Percentiles rank a stretch among this genome's conserved stretches.
Conservation (phyloP, 768 basidiomycete genomes). For the Naganishia randhawae region DNA sequence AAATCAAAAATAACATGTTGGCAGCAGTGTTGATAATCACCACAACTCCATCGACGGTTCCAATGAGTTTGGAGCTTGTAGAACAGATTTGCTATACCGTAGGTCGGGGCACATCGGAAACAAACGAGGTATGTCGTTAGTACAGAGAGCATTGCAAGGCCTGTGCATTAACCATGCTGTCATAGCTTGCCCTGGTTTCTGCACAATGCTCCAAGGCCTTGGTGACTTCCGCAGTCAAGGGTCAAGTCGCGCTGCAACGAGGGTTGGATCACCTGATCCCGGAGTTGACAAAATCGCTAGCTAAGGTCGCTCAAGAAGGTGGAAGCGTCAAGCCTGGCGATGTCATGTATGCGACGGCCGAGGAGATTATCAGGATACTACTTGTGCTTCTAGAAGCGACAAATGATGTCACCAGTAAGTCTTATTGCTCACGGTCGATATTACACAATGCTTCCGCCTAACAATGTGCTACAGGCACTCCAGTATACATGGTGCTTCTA, state of each 20-base stretch:
- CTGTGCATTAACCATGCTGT: neutral
- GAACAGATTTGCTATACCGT: conserved; percentile 83
- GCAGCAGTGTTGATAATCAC: conserved; percentile 82
- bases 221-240: conserved; percentile 65
- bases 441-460: conserved; percentile 26
- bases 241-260: conserved; percentile 65
- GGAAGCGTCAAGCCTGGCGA: conserved; percentile 59
- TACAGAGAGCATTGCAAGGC: neutral
- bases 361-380: conserved; percentile 80
- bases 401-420: conserved; percentile 64
- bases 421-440: neutral
- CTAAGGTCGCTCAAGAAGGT: conserved; percentile 62
- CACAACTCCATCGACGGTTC: conserved; percentile 63
- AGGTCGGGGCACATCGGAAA: conserved; percentile 44
- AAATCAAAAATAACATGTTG: conserved; percentile 84
- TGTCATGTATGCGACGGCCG: conserved; percentile 61
- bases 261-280: conserved; percentile 72
- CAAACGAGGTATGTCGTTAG: neutral
- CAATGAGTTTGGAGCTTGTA: conserved; percentile 68
- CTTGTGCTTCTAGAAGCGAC: conserved; percentile 61
- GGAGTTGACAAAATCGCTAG: conserved; percentile 73
- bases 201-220: conserved; percentile 86
- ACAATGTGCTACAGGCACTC: conserved; percentile 56
- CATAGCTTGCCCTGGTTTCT: conserved; percentile 73
- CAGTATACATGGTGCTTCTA: conserved; percentile 66